Evolutionary conservation across 306 rosid genomes (phyloP).

Genomic region (Abrus precatorius): DNA sequence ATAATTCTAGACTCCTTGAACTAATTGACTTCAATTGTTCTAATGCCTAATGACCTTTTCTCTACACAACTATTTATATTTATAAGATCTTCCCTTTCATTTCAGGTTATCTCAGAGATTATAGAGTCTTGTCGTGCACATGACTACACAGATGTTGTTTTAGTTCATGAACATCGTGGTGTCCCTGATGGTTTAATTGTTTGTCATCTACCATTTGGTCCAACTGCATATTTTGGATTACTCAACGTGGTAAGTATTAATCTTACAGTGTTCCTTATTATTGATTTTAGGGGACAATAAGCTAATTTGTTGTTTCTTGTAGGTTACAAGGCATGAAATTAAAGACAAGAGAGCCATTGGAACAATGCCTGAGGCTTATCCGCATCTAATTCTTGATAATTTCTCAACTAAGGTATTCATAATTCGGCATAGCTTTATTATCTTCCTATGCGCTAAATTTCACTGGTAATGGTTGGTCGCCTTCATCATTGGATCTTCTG

Average conservation of each 20-base stretch:
- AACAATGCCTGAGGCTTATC: constrained; percentile 96
- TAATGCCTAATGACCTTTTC: background rate
- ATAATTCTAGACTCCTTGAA: constrained; percentile 16
- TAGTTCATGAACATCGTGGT: constrained; percentile 97
- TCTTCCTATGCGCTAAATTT: constrained; percentile 1
- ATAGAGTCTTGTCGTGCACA: constrained; percentile 89
- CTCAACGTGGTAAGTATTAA: constrained; percentile 79
- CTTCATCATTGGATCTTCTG: constrained; percentile 15
- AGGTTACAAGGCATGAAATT: constrained; percentile 96
- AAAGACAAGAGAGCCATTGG: constrained; percentile 83
- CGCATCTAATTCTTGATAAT: constrained; percentile 81
- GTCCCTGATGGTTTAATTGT: constrained; percentile 90
- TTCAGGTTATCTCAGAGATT: constrained; percentile 90
- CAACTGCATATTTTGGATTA: constrained; percentile 93
- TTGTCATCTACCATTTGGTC: constrained; percentile 92
- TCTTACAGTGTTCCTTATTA: constrained; percentile 12
- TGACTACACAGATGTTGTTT: constrained; percentile 84
- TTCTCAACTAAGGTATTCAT: constrained; percentile 83
- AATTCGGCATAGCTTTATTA: constrained; percentile 30
- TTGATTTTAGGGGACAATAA: constrained; percentile 20
- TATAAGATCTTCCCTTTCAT: constrained; percentile 12
- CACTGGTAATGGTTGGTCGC: constrained; percentile 30
- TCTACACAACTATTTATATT: background rate
- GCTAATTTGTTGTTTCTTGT: constrained; percentile 48
- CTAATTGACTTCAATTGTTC: background rate